phyloP scores from a whole-genome alignment of 345 rosid species.

The Populus simonii region DNA sequence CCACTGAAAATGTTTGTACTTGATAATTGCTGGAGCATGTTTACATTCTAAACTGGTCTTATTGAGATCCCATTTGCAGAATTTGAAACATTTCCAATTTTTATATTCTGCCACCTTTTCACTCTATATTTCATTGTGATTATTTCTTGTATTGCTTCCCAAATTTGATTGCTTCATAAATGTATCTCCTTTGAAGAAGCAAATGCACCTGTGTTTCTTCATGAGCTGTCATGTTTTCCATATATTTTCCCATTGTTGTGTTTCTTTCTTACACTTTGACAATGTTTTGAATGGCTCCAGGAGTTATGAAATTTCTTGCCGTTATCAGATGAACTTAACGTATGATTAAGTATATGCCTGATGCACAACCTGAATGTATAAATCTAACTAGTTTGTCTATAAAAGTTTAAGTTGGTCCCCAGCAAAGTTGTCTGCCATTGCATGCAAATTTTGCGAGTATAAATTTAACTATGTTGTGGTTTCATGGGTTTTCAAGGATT shows the following conservation, averaged over 20 bases:
- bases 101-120: not conserved
- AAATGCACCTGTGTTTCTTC: not conserved
- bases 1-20: too few relatives aligned
- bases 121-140: not conserved
- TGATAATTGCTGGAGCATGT: not conserved
- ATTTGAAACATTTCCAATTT: not conserved
- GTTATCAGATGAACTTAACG: not conserved
- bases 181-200: not conserved
- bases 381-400: not conserved
- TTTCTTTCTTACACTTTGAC: not conserved
- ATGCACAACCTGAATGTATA: not conserved
- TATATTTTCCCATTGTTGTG: not conserved
- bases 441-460: not conserved
- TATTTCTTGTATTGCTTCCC: not conserved
- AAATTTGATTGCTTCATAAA: not conserved
- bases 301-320: not conserved
- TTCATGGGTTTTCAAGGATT: not conserved
- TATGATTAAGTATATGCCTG: not conserved
- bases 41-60: not conserved
- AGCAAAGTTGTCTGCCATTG: not conserved
- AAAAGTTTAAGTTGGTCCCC: not conserved
- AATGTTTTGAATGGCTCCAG: not conserved
- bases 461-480: not conserved
- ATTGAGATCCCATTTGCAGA: not conserved
- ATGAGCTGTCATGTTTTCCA: not conserved